Conservation (phyloP, 148 eudicot species). For the Dianthus caryophyllus region DNA sequence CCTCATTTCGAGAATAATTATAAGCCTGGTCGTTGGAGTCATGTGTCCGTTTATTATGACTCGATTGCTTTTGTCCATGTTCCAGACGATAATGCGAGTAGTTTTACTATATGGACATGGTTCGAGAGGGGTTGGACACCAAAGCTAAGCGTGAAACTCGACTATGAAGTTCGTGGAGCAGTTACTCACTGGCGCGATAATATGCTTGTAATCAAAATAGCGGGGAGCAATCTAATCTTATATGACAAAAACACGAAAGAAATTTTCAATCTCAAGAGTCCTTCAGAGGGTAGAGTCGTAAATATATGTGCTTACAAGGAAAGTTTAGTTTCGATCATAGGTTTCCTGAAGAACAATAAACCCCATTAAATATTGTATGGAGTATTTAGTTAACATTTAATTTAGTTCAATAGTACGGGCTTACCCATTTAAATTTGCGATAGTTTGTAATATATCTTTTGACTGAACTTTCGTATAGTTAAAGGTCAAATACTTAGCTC, state of each 20-base stretch:
- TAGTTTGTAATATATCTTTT: too few relatives aligned
- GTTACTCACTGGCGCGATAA: conserved; percentile 15
- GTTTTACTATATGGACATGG: conserved; percentile 1
- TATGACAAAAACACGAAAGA: conserved; percentile 11
- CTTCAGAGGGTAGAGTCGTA: not conserved
- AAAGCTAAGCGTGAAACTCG: conserved; percentile 3
- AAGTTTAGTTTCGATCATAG: conserved; percentile 13
- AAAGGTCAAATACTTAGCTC: too few relatives aligned
- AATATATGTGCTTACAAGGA: conserved; percentile 2
- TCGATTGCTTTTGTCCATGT: conserved; percentile 8
- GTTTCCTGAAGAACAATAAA: not conserved
- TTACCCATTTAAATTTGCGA: too few relatives aligned
- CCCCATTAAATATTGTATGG: too few relatives aligned
- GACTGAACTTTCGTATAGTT: too few relatives aligned
- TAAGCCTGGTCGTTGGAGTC: not conserved
- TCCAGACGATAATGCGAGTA: not conserved
- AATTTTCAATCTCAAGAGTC: not conserved
- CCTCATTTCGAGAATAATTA: not conserved
- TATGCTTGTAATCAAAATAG: not conserved
- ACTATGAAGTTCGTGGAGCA: not conserved
- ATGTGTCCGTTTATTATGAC: conserved; percentile 2
- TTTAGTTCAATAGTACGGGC: too few relatives aligned
- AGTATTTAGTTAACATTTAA: too few relatives aligned
- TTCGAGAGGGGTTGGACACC: conserved; percentile 2
- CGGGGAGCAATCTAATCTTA: not conserved